Percentiles rank a stretch among this genome's conserved stretches.
phyloP scores from a whole-genome alignment of 345 rosid species.

The Gynandropsis gynandra region DNA sequence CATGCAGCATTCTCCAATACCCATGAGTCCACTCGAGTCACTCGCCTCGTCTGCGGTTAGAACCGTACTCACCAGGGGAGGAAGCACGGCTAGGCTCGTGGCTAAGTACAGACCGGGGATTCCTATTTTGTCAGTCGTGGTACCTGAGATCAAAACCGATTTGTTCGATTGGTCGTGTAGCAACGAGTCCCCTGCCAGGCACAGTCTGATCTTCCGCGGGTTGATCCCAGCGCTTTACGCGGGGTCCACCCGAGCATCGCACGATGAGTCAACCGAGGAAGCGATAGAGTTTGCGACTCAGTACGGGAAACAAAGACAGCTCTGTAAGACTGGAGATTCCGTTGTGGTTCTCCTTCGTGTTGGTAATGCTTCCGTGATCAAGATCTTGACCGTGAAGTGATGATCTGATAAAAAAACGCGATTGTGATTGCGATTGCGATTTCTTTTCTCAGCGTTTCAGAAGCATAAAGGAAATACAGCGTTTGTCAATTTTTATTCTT shows the following conservation, averaged over 20 bases:
- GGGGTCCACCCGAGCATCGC: slow-evolving; percentile 84
- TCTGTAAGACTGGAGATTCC: slow-evolving; percentile 77
- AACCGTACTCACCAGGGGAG: slow-evolving; percentile 89
- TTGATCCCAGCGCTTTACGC: slow-evolving; percentile 74
- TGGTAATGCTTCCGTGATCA: slow-evolving; percentile 87
- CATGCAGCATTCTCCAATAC: slow-evolving; percentile 79
- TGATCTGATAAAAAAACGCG: not conserved
- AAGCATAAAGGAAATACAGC: no score
- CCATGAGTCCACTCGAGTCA: slow-evolving; percentile 94
- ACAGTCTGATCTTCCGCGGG: slow-evolving; percentile 87
- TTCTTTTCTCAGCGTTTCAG: no score
- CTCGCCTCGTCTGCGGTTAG: slow-evolving; percentile 89
- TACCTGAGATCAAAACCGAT: slow-evolving; percentile 82
- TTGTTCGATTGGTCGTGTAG: slow-evolving; percentile 93
- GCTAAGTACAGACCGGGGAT: slow-evolving; percentile 93
- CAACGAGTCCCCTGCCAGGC: slow-evolving; percentile 84
- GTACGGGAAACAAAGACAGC: slow-evolving; percentile 55
- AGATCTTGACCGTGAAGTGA: slow-evolving; percentile 77
- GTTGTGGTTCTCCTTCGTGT: slow-evolving; percentile 87
- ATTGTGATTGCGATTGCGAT: no score
- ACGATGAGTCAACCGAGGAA: slow-evolving; percentile 87
- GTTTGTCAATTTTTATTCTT: slow-evolving; percentile 1
- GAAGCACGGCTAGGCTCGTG: slow-evolving; percentile 89
- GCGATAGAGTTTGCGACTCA: slow-evolving; percentile 72
- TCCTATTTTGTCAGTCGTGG: slow-evolving; percentile 84